Percentiles rank a stretch among this genome's conserved stretches.
phyloP scores from a whole-genome alignment of 1,139 yeast genomes.

The Pichia sp. region DNA sequence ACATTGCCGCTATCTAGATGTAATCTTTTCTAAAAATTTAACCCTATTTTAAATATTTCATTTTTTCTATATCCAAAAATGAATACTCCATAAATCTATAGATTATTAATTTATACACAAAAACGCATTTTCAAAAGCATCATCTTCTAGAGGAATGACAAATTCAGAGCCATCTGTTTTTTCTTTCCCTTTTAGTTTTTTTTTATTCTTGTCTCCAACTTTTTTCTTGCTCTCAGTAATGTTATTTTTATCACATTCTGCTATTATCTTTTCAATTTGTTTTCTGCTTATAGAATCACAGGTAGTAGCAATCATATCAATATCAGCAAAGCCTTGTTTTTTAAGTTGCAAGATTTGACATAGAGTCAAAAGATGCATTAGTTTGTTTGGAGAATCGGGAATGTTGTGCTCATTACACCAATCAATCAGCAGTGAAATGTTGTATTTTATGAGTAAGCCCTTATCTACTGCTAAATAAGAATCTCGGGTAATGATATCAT shows the following conservation, averaged over 20 bases:
- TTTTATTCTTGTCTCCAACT: neutral
- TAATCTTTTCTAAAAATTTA: neutral
- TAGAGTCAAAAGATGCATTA: constrained; percentile 86
- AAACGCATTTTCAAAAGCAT: constrained; percentile 6
- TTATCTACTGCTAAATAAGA: constrained; percentile 94
- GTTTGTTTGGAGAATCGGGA: constrained; percentile 80
- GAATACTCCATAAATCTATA: neutral
- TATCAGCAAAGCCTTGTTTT: constrained; percentile 86
- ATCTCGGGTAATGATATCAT: constrained; percentile 89
- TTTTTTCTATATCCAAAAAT: neutral
- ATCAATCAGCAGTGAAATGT: constrained; percentile 91
- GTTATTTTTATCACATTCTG: constrained; percentile 51
- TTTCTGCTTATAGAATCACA: constrained; percentile 90
- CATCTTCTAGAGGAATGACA: constrained; percentile 7
- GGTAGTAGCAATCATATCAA: constrained; percentile 84
- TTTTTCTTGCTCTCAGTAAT: constrained; percentile 38
- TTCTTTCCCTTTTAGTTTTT: neutral
- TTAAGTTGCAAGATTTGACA: constrained; percentile 89
- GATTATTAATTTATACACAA: constrained; percentile 1
- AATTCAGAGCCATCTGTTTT: constrained; percentile 1
- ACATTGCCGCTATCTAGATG: neutral
- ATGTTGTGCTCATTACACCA: constrained; percentile 96
- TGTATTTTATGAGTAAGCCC: constrained; percentile 90
- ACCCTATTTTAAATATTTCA: neutral
- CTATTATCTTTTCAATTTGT: constrained; percentile 85